phyloP scores from a whole-genome alignment of 164 flowering plant species.

The Houttuynia cordata region DNA sequence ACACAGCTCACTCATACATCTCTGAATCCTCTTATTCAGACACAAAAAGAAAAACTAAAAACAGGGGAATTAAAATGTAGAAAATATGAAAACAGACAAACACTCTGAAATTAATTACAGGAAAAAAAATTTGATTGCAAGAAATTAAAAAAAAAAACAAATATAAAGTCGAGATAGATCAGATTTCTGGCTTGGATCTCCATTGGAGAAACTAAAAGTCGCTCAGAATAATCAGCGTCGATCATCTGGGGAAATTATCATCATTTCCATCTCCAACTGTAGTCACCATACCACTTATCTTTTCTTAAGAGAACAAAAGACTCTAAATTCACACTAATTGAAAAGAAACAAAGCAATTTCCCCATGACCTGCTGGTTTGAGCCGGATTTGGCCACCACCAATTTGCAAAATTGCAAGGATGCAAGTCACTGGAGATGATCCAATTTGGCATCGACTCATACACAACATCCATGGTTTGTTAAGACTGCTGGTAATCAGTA shows the following conservation, averaged over 20 bases:
- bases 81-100: too few relatives aligned
- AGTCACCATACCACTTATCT: background rate
- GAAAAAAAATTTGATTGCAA: too few relatives aligned
- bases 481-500: slow-evolving; percentile 6
- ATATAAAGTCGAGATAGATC: slow-evolving; percentile 2
- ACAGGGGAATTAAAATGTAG: too few relatives aligned
- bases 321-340: background rate
- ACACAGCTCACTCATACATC: too few relatives aligned
- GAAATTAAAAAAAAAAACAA: background rate
- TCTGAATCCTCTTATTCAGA: too few relatives aligned
- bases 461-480: background rate
- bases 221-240: slow-evolving; percentile 14
- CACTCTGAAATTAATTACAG: too few relatives aligned
- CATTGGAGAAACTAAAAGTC: background rate
- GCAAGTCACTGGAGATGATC: background rate
- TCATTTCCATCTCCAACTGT: slow-evolving; percentile 3
- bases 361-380: slow-evolving; percentile 1
- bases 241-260: slow-evolving; percentile 19
- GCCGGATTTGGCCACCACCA: background rate
- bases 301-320: background rate
- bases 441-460: slow-evolving; percentile 8
- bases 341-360: background rate
- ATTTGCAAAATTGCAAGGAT: background rate
- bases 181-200: slow-evolving; percentile 11
- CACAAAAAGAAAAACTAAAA: too few relatives aligned